Evolutionary conservation across 2,329 filamentous ascomycete species (phyloP).

Genomic region (Bipolaris cookei): DNA sequence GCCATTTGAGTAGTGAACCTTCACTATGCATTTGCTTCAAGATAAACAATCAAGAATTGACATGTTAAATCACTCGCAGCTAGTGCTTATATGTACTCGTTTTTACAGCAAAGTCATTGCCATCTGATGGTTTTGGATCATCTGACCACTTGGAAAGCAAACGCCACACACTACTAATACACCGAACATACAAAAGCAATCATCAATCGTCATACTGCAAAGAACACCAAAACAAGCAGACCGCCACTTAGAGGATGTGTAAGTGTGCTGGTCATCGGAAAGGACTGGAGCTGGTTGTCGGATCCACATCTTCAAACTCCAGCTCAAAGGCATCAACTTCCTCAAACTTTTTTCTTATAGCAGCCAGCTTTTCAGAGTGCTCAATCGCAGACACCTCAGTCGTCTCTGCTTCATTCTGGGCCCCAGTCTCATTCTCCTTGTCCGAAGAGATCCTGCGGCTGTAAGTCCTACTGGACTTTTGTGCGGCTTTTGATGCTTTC

Average conservation of each 20-base stretch:
- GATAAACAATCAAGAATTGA: not conserved
- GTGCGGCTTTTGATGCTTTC: constrained; percentile 27
- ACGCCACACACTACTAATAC: constrained; percentile 5
- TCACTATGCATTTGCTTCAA: not conserved
- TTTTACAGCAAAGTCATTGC: not conserved
- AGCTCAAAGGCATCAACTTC: constrained; percentile 59
- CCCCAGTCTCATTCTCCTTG: constrained; percentile 50
- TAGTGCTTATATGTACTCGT: constrained; percentile 2
- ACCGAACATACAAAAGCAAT: constrained; percentile 9
- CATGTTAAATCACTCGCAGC: not conserved
- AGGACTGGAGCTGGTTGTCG: constrained; percentile 49
- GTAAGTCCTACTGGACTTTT: constrained; percentile 41
- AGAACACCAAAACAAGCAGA: not conserved
- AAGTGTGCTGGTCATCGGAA: constrained; percentile 35
- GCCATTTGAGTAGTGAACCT: not conserved
- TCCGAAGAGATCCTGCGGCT: constrained; percentile 49
- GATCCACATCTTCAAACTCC: constrained; percentile 58
- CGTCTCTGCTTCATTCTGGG: constrained; percentile 33
- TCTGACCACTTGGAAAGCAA: constrained; percentile 1
- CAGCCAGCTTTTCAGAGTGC: constrained; percentile 49
- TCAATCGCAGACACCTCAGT: constrained; percentile 37
- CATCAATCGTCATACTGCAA: constrained; percentile 10
- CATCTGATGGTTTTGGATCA: not conserved
- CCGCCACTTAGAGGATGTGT: not conserved
- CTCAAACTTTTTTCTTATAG: constrained; percentile 56